A percentile compares a stretch with the other conserved stretches of the same genome.
phyloP scores from a whole-genome alignment of 768 basidiomycete species.

The Cyathus striatus region DNA sequence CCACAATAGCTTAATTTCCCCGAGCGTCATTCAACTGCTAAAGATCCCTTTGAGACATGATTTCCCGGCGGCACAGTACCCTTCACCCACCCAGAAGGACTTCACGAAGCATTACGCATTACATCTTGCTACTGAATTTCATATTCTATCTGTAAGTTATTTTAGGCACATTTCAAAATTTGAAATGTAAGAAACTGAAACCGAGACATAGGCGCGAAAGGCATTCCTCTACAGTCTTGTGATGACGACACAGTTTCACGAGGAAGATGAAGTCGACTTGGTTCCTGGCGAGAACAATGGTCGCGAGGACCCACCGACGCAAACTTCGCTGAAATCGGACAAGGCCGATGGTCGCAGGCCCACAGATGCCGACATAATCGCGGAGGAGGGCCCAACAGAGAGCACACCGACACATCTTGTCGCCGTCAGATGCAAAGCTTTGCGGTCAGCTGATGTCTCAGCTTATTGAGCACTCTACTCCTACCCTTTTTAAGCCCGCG shows the following conservation, averaged over 20 bases:
- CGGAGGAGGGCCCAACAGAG: too few species aligned
- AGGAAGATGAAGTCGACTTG: conserved; percentile 20
- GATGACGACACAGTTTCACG: conserved; percentile 52
- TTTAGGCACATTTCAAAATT: too few species aligned
- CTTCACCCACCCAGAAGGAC: conserved; percentile 34
- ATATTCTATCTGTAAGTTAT: conserved; percentile 43
- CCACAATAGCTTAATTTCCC: conserved; percentile 55
- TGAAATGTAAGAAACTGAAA: background rate
- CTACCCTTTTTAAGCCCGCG: conserved; percentile 66
- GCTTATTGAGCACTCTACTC: conserved; percentile 66
- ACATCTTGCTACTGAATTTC: conserved; percentile 40
- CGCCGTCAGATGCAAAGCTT: conserved; percentile 26
- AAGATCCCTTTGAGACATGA: conserved; percentile 32
- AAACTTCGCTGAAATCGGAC: conserved; percentile 1
- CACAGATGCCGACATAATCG: too few species aligned
- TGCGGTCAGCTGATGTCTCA: conserved; percentile 46
- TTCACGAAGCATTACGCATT: conserved; percentile 54
- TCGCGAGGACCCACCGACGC: conserved; percentile 7
- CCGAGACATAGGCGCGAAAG: conserved; percentile 45
- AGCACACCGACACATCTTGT: conserved; percentile 23
- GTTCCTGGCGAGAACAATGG: too few species aligned
- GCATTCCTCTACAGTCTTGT: conserved; percentile 61
- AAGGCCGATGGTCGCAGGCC: too few species aligned
- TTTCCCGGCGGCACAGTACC: conserved; percentile 41
- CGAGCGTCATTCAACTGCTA: conserved; percentile 39